Conservation (phyloP, 495 filamentous ascomycete species). For the Lindgomyces ingoldianus region DNA sequence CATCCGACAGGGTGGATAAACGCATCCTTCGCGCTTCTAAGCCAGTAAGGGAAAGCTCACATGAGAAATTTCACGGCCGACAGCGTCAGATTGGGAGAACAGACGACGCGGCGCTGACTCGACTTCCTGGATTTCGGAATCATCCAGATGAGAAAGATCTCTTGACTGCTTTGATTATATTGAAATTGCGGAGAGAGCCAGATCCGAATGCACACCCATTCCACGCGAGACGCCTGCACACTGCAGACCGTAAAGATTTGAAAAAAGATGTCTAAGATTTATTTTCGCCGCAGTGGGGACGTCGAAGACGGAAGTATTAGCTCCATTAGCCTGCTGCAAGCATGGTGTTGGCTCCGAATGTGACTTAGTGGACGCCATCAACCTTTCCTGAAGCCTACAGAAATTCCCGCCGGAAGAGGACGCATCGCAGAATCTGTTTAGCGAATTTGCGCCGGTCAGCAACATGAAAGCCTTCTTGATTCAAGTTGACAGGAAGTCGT, state of each 20-base stretch:
- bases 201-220: constrained; percentile 21
- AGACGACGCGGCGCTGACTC: background rate
- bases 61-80: background rate
- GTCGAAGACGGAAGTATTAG: constrained; percentile 29
- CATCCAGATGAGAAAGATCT: constrained; percentile 7
- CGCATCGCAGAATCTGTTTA: no score
- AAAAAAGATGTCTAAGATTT: background rate
- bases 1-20: background rate
- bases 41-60: constrained; percentile 6
- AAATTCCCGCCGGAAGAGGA: no score
- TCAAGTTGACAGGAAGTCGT: constrained; percentile 15
- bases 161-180: constrained; percentile 16
- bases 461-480: constrained; percentile 18
- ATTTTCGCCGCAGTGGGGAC: background rate
- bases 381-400: no score
- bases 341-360: background rate
- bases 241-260: background rate
- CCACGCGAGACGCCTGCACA: constrained; percentile 1
- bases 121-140: constrained; percentile 21
- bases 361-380: no score
- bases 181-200: constrained; percentile 24
- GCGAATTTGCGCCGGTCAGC: background rate
- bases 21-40: constrained; percentile 7
- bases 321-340: constrained; percentile 11
- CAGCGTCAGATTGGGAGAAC: constrained; percentile 4